These are phyloP conservation scores for Xylaria telfairii DNA, from an alignment of 495 filamentous ascomycete species.

Conservation along the genomic window DNA sequence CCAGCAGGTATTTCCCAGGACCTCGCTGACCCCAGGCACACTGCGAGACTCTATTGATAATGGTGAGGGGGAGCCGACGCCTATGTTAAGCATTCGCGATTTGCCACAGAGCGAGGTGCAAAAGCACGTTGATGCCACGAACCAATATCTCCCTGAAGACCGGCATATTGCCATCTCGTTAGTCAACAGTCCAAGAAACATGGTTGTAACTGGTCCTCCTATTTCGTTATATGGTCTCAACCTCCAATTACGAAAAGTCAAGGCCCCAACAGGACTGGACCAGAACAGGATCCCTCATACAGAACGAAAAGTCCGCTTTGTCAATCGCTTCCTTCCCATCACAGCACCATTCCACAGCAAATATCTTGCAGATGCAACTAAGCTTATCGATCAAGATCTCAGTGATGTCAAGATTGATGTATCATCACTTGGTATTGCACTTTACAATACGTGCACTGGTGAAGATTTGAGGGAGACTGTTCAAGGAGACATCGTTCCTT, in stretches of 20 bases:
- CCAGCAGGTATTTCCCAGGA: slow-evolving; percentile 95
- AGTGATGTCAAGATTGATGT: slow-evolving; percentile 76
- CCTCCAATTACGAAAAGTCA: slow-evolving; percentile 90
- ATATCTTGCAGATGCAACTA: slow-evolving; percentile 80
- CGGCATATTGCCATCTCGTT: slow-evolving; percentile 94
- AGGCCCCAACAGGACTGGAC: slow-evolving; percentile 93
- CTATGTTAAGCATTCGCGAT: slow-evolving; percentile 97
- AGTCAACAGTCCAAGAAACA: slow-evolving; percentile 93
- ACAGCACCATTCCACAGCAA: slow-evolving; percentile 98
- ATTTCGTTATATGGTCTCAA: slow-evolving; percentile 96
- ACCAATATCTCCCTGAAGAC: slow-evolving; percentile 90
- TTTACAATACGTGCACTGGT: slow-evolving; percentile 87
- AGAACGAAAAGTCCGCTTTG: slow-evolving; percentile 93
- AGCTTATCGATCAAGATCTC: slow-evolving; percentile 83
- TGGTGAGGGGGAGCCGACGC: slow-evolving; percentile 91
- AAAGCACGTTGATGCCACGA: slow-evolving; percentile 93
- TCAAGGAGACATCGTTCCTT: slow-evolving; percentile 73
- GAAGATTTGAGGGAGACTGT: slow-evolving; percentile 72
- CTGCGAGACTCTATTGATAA: slow-evolving; percentile 94
- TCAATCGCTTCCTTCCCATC: slow-evolving; percentile 96
- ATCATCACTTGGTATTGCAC: slow-evolving; percentile 73
- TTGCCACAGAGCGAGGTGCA: slow-evolving; percentile 84
- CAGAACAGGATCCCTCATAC: slow-evolving; percentile 95
- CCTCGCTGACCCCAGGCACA: slow-evolving; percentile 87
- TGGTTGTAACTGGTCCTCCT: slow-evolving; percentile 95